phyloP scores from a whole-genome alignment of 768 basidiomycete genomes.

The Pseudohyphozyma bogoriensis region DNA sequence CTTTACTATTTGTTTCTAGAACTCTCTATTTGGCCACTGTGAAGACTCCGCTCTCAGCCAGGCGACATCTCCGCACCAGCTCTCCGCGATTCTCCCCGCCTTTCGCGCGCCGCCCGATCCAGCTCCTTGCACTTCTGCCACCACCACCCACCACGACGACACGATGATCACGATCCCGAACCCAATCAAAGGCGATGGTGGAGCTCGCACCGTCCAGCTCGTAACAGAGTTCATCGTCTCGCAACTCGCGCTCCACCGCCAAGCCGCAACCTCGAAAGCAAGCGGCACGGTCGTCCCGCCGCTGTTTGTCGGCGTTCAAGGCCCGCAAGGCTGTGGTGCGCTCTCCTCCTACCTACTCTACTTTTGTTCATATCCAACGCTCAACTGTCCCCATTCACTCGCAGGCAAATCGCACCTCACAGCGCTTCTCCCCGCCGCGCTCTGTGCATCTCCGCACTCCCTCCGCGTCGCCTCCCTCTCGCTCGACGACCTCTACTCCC shows the following conservation, averaged over 20 bases:
- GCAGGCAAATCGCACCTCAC: conserved; percentile 69
- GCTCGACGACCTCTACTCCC: conserved; percentile 60
- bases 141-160: not conserved
- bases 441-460: conserved; percentile 33
- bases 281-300: conserved; percentile 40
- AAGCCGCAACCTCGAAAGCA: too few species aligned
- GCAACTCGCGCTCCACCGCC: conserved; percentile 13
- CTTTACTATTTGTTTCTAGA: too few species aligned
- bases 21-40: too few species aligned
- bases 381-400: not conserved
- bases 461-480: conserved; percentile 36
- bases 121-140: too few species aligned
- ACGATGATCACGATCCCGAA: not conserved
- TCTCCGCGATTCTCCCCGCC: too few species aligned
- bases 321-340: conserved; percentile 74
- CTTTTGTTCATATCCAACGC: too few species aligned
- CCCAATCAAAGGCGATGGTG: not conserved
- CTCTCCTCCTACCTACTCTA: not conserved
- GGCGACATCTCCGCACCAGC: too few species aligned
- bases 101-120: too few species aligned
- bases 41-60: too few species aligned
- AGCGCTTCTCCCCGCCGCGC: conserved; percentile 45
- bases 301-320: conserved; percentile 77
- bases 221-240: conserved; percentile 15
- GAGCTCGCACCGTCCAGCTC: conserved; percentile 3